Evolutionary conservation across 148 eudicot species (phyloP).

Genomic region (Hydrangea macrophylla): DNA sequence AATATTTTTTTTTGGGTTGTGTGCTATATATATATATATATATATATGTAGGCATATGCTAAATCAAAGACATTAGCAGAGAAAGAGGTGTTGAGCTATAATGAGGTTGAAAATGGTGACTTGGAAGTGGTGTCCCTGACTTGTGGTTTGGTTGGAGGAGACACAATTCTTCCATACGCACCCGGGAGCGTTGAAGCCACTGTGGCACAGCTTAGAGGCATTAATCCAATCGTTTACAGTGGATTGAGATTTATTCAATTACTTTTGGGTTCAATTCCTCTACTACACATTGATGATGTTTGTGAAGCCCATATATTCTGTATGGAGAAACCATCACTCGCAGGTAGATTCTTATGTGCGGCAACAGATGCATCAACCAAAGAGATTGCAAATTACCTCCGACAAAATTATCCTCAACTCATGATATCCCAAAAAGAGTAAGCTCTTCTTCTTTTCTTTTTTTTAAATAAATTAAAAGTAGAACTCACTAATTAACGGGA

Average conservation of each 20-base stretch:
- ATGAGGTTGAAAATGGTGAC: slow-evolving; percentile 1
- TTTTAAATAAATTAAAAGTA: not conserved
- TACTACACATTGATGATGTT: slow-evolving; percentile 48
- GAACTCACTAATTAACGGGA: no score
- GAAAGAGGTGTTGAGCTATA: slow-evolving; percentile 26
- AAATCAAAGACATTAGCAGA: slow-evolving; percentile 37
- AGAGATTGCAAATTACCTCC: not conserved
- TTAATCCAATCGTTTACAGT: not conserved
- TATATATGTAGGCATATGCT: slow-evolving; percentile 22
- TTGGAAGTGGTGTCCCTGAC: slow-evolving; percentile 37
- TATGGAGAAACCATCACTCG: slow-evolving; percentile 31
- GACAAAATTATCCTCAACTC: not conserved
- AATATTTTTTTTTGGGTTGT: no score
- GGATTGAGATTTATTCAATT: slow-evolving; percentile 28
- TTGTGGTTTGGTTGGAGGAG: slow-evolving; percentile 54
- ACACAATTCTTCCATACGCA: slow-evolving; percentile 26
- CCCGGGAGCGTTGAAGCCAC: slow-evolving; percentile 3
- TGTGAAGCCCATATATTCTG: slow-evolving; percentile 51
- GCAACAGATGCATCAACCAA: not conserved
- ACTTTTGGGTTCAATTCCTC: slow-evolving; percentile 36
- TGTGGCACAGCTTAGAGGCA: slow-evolving; percentile 22
- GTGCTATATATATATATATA: no score
- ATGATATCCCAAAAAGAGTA: not conserved
- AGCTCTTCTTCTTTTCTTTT: not conserved
- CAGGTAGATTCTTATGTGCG: slow-evolving; percentile 40